These are phyloP conservation scores for Linanthus parryae DNA, from an alignment of 148 eudicot species.

Conservation along the genomic window DNA sequence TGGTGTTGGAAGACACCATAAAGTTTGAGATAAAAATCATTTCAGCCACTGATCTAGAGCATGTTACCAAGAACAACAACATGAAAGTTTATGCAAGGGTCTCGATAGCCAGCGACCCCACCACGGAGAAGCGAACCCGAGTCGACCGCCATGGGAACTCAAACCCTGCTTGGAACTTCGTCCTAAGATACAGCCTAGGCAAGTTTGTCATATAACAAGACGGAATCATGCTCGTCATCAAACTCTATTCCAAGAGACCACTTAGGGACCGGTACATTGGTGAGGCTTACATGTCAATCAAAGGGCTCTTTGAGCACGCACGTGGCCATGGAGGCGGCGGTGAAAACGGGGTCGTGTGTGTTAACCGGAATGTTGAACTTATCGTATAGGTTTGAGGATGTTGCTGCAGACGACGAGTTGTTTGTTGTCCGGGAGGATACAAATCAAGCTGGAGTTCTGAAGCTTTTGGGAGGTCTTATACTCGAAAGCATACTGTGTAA, in stretches of 20 bases:
- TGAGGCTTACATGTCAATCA: constrained; percentile 8
- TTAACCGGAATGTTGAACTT: constrained; percentile 27
- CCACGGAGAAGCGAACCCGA: constrained; percentile 8
- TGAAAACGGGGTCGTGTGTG: constrained; percentile 20
- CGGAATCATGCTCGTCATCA: constrained; percentile 10
- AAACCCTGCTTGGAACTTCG: constrained; percentile 12
- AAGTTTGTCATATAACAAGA: constrained; percentile 3
- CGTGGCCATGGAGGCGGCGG: constrained; percentile 11
- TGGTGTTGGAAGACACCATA: no score
- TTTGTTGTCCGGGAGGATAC: no score
- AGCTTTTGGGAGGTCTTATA: no score
- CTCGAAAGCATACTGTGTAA: no score
- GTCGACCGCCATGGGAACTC: constrained; percentile 6
- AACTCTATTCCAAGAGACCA: constrained; percentile 12
- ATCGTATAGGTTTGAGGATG: constrained; percentile 40
- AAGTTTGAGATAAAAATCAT: constrained; percentile 10
- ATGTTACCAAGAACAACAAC: constrained; percentile 9
- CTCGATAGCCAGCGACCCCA: constrained; percentile 1
- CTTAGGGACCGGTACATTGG: constrained; percentile 16
- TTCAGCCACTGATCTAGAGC: constrained; percentile 10
- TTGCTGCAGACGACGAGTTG: no score
- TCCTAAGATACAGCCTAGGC: constrained; percentile 5
- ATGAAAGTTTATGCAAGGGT: constrained; percentile 19
- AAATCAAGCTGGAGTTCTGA: no score
- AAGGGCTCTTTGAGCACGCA: constrained; percentile 14